Conservation (phyloP, 2,329 filamentous ascomycete genomes). For the Nakataea oryzae region DNA sequence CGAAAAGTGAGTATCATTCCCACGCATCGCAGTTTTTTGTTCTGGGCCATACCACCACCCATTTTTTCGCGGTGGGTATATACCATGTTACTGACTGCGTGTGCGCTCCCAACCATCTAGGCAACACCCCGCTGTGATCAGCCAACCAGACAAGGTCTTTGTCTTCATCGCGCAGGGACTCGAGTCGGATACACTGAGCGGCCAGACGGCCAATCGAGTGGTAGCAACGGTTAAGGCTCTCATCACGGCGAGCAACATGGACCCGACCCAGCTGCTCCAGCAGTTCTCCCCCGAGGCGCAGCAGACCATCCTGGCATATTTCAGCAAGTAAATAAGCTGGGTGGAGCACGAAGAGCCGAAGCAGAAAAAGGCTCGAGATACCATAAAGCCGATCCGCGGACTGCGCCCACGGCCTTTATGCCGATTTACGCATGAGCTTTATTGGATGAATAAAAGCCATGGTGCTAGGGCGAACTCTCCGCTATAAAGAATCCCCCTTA, state of each 20-base stretch:
- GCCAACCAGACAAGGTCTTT: conserved; percentile 73
- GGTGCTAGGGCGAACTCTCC: background rate
- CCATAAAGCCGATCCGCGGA: background rate
- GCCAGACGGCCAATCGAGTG: conserved; percentile 68
- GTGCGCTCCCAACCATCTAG: conserved; percentile 31
- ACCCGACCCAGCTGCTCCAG: conserved; percentile 65
- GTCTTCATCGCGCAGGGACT: conserved; percentile 78
- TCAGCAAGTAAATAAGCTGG: conserved; percentile 23
- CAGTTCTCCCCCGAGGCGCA: conserved; percentile 73
- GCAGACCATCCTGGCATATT: conserved; percentile 67
- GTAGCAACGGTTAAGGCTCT: conserved; percentile 70
- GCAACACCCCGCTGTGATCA: conserved; percentile 72
- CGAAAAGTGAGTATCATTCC: conserved; percentile 65
- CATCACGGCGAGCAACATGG: conserved; percentile 61
- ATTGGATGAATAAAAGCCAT: background rate
- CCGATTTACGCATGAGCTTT: background rate
- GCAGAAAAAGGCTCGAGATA: background rate
- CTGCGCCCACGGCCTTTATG: background rate
- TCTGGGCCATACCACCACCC: too few relatives aligned
- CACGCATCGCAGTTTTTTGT: background rate
- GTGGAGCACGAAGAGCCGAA: background rate
- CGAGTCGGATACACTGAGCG: conserved; percentile 81
- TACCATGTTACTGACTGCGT: background rate
- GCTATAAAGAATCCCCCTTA: background rate
- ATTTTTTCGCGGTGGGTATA: too few relatives aligned